Percentiles rank a stretch among this genome's conserved stretches.
These are phyloP conservation scores for Solanum hybrid DNA, from an alignment of 305 asterid genomes.

Conservation along the genomic window DNA sequence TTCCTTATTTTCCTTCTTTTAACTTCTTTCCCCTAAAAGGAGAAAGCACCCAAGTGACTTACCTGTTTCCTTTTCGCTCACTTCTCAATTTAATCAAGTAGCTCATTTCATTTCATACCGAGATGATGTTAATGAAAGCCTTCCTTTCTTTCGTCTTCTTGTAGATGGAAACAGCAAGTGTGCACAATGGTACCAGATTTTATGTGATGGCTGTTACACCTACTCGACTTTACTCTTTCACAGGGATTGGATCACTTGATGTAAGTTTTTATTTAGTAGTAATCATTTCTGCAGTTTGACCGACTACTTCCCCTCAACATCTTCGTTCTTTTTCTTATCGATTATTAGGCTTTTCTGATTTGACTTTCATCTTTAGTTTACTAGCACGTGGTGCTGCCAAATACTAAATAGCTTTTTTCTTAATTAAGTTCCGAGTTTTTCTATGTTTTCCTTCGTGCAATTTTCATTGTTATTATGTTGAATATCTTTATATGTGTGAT, in stretches of 20 bases:
- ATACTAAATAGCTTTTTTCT: background rate
- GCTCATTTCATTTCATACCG: background rate
- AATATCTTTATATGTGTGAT: background rate
- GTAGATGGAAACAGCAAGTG: slow-evolving; percentile 86
- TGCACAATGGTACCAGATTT: slow-evolving; percentile 57
- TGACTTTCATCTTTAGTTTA: background rate
- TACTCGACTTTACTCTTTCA: slow-evolving; percentile 85
- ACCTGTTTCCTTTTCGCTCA: background rate
- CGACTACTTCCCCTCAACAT: background rate
- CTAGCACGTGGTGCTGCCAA: background rate
- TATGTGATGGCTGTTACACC: slow-evolving; percentile 99
- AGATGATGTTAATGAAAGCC: background rate
- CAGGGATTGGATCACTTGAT: slow-evolving; percentile 80
- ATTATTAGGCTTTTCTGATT: background rate
- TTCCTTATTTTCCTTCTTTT: slow-evolving; percentile 6
- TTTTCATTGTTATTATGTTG: background rate
- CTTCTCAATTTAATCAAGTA: background rate
- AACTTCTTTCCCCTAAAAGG: background rate
- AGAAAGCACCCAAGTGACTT: background rate
- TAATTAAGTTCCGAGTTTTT: background rate
- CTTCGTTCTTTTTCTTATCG: background rate
- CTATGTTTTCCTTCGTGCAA: background rate
- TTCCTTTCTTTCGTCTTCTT: slow-evolving; percentile 6
- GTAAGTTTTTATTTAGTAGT: slow-evolving; percentile 28
- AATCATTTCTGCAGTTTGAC: background rate